Conservation (phyloP, 2,329 filamentous ascomycete species). For the Neocucurbitaria cava region DNA sequence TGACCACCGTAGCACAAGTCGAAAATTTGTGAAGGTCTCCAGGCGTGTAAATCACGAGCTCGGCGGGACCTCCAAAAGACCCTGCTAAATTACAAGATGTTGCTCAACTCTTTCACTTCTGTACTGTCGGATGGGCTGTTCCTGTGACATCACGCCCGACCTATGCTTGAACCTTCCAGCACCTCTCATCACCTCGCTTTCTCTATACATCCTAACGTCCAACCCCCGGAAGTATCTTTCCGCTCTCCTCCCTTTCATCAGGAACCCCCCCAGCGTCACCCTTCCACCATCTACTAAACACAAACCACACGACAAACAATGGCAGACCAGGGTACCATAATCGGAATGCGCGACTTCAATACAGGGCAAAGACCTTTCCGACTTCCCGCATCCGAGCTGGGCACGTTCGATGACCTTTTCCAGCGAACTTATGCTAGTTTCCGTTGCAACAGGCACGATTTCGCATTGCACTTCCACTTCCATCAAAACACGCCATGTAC, state of each 20-base stretch:
- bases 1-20: too few species aligned
- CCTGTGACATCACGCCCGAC: too few species aligned
- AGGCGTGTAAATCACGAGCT: too few species aligned
- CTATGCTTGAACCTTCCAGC: too few species aligned
- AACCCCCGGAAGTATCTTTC: too few species aligned
- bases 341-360: constrained; percentile 5
- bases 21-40: too few species aligned
- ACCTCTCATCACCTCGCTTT: too few species aligned
- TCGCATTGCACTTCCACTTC: constrained; percentile 5
- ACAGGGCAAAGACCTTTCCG: neutral
- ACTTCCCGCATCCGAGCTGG: neutral
- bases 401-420: constrained; percentile 1
- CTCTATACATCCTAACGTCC: too few species aligned
- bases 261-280: neutral
- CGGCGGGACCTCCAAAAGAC: too few species aligned
- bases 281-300: neutral
- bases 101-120: too few species aligned
- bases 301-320: neutral
- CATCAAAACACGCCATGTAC: neutral
- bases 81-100: too few species aligned
- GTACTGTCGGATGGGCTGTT: too few species aligned
- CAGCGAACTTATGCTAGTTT: neutral
- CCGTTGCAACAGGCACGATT: neutral
- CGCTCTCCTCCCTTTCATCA: neutral
- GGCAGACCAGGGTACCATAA: neutral